Evolutionary conservation across 306 rosid genomes (phyloP).

Genomic region (Malus asiatica): DNA sequence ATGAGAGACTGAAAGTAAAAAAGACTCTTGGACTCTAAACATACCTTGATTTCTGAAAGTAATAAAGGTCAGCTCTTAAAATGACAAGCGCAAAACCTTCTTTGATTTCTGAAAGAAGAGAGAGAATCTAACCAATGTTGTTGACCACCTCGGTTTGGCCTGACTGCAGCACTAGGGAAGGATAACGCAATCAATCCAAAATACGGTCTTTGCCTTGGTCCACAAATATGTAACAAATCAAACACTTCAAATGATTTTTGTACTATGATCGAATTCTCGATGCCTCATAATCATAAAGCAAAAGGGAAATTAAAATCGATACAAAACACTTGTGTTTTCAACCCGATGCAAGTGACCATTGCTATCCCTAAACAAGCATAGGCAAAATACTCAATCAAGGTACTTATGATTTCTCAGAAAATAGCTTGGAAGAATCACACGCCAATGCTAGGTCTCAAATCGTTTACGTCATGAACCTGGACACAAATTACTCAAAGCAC

Average conservation of each 20-base stretch:
- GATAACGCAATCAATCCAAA: background rate
- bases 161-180: background rate
- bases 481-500: background rate
- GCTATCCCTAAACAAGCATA: background rate
- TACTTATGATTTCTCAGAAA: background rate
- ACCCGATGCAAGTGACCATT: background rate
- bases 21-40: background rate
- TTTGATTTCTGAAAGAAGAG: too few species aligned
- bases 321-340: background rate
- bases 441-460: background rate
- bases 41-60: too few species aligned
- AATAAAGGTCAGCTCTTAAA: too few species aligned
- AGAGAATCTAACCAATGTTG: background rate
- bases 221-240: background rate
- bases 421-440: background rate
- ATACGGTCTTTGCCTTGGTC: background rate
- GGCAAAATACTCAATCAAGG: background rate
- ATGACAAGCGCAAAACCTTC: too few species aligned
- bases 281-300: background rate
- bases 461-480: background rate
- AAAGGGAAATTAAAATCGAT: background rate
- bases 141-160: background rate
- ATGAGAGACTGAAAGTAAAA: background rate
- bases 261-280: background rate
- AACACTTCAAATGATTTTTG: background rate